Conservation (phyloP, 441 rosid species). For the Syzygium syzygioides region DNA sequence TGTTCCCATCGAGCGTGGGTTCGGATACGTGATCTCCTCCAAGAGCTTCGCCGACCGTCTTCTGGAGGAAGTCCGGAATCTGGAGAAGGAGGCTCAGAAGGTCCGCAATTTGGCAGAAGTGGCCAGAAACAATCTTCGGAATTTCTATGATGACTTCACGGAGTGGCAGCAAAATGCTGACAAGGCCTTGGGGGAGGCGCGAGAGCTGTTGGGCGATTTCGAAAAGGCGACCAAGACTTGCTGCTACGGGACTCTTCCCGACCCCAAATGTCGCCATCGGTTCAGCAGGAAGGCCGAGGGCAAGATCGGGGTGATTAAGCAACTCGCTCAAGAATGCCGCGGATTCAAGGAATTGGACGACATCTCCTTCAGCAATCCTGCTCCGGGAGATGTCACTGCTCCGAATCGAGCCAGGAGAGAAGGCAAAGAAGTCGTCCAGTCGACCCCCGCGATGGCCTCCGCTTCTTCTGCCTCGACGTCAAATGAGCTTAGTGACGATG, state of each 20-base stretch:
- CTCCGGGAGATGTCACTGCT: background rate
- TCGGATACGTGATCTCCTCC: background rate
- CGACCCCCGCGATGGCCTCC: rapidly evolving
- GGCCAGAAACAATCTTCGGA: background rate
- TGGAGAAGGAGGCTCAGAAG: rapidly evolving
- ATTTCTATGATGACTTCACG: rapidly evolving
- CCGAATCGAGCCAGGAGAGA: too few relatives aligned
- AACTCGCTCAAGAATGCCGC: background rate
- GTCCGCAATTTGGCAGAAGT: rapidly evolving
- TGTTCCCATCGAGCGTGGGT: rapidly evolving
- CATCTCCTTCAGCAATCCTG: rapidly evolving
- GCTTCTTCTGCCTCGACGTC: too few relatives aligned
- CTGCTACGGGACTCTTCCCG: background rate
- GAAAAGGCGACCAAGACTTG: background rate
- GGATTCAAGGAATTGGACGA: background rate
- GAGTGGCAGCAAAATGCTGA: rapidly evolving
- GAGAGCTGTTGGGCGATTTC: rapidly evolving
- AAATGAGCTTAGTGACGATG: too few relatives aligned
- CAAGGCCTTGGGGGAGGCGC: background rate
- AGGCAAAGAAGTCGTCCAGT: background rate
- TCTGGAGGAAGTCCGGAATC: rapidly evolving
- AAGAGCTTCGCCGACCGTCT: rapidly evolving
- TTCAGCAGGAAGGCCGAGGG: background rate
- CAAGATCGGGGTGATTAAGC: background rate
- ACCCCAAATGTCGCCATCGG: background rate